phyloP scores from a whole-genome alignment of 768 basidiomycete genomes.

The Boletus edulis region DNA sequence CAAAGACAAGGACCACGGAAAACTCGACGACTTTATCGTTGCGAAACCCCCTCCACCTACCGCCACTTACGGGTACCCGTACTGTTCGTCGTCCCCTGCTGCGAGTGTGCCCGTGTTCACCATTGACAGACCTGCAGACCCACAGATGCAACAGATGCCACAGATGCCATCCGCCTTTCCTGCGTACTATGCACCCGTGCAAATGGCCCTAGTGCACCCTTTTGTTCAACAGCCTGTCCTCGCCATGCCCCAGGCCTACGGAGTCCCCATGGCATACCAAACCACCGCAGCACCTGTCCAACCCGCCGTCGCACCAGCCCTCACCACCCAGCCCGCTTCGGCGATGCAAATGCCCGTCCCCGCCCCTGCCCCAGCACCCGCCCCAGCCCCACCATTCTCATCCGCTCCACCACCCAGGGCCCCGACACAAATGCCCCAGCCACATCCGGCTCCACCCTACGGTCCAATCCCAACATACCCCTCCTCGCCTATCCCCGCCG shows the following conservation, averaged over 20 bases:
- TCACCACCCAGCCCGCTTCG: slow-evolving; percentile 1
- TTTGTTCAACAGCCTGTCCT: slow-evolving; percentile 27
- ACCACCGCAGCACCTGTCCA: slow-evolving; percentile 9
- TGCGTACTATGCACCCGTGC: slow-evolving; percentile 29
- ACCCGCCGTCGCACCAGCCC: background rate
- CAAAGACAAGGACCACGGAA: slow-evolving; percentile 19
- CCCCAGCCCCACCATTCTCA: too few relatives aligned
- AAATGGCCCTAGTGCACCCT: slow-evolving; percentile 23
- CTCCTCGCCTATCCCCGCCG: slow-evolving; percentile 5
- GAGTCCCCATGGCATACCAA: slow-evolving; percentile 23
- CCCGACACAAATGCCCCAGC: slow-evolving; percentile 22
- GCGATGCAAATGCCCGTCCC: slow-evolving; percentile 17
- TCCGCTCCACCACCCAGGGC: background rate
- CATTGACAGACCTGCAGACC: slow-evolving; percentile 14
- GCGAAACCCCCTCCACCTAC: slow-evolving; percentile 11
- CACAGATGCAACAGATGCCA: slow-evolving; percentile 11
- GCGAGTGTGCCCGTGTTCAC: slow-evolving; percentile 11
- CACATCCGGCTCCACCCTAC: background rate
- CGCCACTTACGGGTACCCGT: slow-evolving; percentile 18
- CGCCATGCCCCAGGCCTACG: slow-evolving; percentile 27
- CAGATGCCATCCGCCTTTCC: slow-evolving; percentile 22
- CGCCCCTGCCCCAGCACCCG: background rate
- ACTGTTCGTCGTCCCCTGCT: slow-evolving; percentile 19
- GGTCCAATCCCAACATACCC: slow-evolving; percentile 14
- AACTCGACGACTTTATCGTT: slow-evolving; percentile 15